Conservation (phyloP, 768 basidiomycete species). For the Phlebiopsis flavidoalba region DNA sequence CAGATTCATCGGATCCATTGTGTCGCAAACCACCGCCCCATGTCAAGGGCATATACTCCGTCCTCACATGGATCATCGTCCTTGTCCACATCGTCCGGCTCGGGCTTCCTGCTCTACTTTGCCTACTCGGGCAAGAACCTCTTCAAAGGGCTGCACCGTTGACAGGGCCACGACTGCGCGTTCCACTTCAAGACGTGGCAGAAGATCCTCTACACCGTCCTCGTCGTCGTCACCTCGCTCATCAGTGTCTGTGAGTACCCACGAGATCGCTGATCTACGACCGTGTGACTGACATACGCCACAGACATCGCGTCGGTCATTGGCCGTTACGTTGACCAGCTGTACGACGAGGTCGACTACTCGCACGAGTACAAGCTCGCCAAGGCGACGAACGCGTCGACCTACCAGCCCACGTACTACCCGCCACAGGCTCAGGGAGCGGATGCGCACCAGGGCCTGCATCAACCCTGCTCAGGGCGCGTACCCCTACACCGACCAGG, state of each 20-base stretch:
- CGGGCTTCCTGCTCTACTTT: slow-evolving; percentile 19
- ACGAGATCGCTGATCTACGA: background rate
- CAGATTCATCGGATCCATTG: slow-evolving; percentile 24
- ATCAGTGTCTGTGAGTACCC: slow-evolving; percentile 20
- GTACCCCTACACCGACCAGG: slow-evolving; percentile 23
- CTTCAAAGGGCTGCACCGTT: slow-evolving; percentile 13
- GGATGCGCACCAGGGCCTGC: slow-evolving; percentile 22
- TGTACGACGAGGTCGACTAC: slow-evolving; percentile 21
- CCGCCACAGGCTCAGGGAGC: slow-evolving; percentile 11
- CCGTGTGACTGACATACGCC: background rate
- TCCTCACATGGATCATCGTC: slow-evolving; percentile 20
- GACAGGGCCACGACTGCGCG: slow-evolving; percentile 13
- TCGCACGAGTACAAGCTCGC: slow-evolving; percentile 22
- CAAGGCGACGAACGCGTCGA: slow-evolving; percentile 10
- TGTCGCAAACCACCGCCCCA: slow-evolving; percentile 22
- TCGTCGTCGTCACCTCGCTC: slow-evolving; percentile 15
- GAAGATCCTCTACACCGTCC: slow-evolving; percentile 20
- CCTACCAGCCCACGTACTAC: slow-evolving; percentile 15
- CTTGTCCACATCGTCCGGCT: slow-evolving; percentile 13
- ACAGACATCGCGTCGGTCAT: slow-evolving; percentile 22
- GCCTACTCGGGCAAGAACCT: slow-evolving; percentile 16
- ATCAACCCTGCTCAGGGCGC: slow-evolving; percentile 15
- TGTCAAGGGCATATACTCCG: slow-evolving; percentile 24
- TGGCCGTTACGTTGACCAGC: slow-evolving; percentile 24
- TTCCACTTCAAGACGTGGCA: slow-evolving; percentile 15